Base-by-base conservation (phyloP, 2,329 filamentous ascomycete genomes). In the Sporothrix curviconia region DNA sequence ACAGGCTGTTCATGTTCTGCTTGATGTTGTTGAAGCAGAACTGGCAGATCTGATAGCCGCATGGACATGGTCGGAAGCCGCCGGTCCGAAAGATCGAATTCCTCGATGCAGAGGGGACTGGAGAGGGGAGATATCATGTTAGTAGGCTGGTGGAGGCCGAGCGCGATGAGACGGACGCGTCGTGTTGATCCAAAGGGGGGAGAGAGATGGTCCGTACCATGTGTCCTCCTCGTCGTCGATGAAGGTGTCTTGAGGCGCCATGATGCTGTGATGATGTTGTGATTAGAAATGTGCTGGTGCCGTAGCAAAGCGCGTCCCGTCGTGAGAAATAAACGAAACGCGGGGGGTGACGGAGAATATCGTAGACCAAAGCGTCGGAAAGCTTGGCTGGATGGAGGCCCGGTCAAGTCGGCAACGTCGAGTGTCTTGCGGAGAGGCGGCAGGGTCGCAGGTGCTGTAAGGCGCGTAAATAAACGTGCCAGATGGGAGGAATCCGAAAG, bases 1-100 rank as follows among this genome's bases (percentile, higher is more conserved):
- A 99, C 58, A 96, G 81, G 36, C 92, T 92, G 70, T 96, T 97
- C 82, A 96, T 91, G 67, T 96, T 96, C 66, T 89, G 95, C 75
- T 95, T 95, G 71, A 99, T 95, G 71, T 97, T 99, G 75, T 99
- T 96, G 78, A 92, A 99, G 76, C 94, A 99, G 75, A 99, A 99
- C 78, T 99, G 95, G 74, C 94, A 99, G 71, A 99, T 92, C 92
- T 96, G 92, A 69, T 99, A 99, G 61, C 94, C 94, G 70, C 94
- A 99, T 58, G 92, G 92, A 77, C 94, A 99, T 64, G 94, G 94
- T 68, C 87, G 85, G 74, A 99, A 99, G 74, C 95, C 96, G 72
- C n/a, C 90, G 89, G 78, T 99, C 94, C 42, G 91, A 95, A 52
- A 99, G 84, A 74, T 99, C 95, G 70, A 99, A 95, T 77, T 99